Percentiles rank a stretch among this genome's conserved stretches.
Evolutionary conservation across 148 eudicot species (phyloP).

Genomic region (Heliamphora exappendiculata): DNA sequence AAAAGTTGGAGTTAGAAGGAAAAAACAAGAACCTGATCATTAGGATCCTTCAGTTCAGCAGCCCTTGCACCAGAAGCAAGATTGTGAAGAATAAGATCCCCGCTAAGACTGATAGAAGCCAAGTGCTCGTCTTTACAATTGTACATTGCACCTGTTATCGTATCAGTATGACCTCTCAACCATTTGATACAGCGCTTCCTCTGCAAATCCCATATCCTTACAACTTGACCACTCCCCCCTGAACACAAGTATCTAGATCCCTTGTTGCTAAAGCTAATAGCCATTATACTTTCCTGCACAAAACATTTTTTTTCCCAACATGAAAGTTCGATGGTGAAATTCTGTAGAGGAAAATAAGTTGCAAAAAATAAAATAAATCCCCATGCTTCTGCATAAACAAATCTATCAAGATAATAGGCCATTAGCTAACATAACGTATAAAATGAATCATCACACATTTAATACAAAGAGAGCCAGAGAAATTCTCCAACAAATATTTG

Average conservation of each 20-base stretch:
- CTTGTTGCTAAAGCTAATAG: constrained; percentile 83
- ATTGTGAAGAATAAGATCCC: constrained; percentile 91
- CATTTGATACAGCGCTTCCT: constrained; percentile 91
- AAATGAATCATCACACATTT: not conserved
- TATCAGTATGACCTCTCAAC: constrained; percentile 85
- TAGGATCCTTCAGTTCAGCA: constrained; percentile 87
- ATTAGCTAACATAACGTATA: not conserved
- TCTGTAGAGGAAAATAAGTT: too few relatives aligned
- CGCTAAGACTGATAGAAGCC: constrained; percentile 83
- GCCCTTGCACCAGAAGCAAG: constrained; percentile 91
- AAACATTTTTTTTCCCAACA: not conserved
- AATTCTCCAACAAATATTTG: not conserved
- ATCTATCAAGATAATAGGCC: not conserved
- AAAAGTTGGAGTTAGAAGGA: constrained; percentile 10
- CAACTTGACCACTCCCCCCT: constrained; percentile 87
- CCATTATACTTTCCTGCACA: constrained; percentile 60
- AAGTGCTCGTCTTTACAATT: constrained; percentile 96
- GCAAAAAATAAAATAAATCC: not conserved
- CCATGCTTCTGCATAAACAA: not conserved
- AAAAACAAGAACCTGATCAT: constrained; percentile 68
- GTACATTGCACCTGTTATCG: constrained; percentile 75
- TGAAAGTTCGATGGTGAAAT: too few relatives aligned
- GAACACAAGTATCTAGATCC: constrained; percentile 86
- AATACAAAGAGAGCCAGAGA: not conserved
- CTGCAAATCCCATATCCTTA: constrained; percentile 92